Base-by-base conservation (phyloP, 192 early-diverging fungal genomes). In the Podila clonocystis region DNA sequence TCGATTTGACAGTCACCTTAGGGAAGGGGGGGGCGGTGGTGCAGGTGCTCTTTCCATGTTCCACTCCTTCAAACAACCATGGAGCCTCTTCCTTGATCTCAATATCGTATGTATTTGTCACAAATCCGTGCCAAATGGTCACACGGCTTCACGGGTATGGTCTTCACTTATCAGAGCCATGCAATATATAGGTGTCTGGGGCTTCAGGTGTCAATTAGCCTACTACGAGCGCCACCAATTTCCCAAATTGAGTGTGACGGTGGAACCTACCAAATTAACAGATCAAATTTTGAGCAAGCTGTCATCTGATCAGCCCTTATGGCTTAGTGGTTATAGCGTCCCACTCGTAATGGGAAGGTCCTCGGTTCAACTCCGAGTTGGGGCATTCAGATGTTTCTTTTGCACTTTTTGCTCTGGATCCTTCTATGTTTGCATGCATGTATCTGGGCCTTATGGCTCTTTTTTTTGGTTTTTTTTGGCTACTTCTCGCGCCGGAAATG, bases 331-430 rank as follows among this genome's bases (percentile, higher is more conserved):
- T 70, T 74, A 77, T 70, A 77, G 75, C 75, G 75, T 77, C 68
- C 68, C 75, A 77, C 75, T 77, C 75, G 75, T 77, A 77, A 77
- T 77, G 75, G 68, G 68, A 77, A 77, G 75, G 75, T 77, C 75
- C 75, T 70, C 75, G 75, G 75, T 70, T 77, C 75, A 77, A 77
- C 68, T 70, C 75, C 75, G 75, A 70, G 75, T 70, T 70, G 75
- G 63, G 75, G 75, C 75, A 77, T 15, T 45, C 41, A 45, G 41
- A 45, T 19, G 2, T 20, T 20, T 50, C 62, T 75, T 67, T 29
- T 64, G 22, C 12, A 33, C 26, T 20, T 58, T 58, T 28, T 19
- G 60, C 30, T 9, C 5, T 62, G 60, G 6, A 20, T 62, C 19
- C 60, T 28, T 6, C 28, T 26, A n/a, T 13, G 3, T 36, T 34